Evolutionary conservation across 805 yeast genomes (phyloP).

Genomic region (Schwanniomyces polymorphus): DNA sequence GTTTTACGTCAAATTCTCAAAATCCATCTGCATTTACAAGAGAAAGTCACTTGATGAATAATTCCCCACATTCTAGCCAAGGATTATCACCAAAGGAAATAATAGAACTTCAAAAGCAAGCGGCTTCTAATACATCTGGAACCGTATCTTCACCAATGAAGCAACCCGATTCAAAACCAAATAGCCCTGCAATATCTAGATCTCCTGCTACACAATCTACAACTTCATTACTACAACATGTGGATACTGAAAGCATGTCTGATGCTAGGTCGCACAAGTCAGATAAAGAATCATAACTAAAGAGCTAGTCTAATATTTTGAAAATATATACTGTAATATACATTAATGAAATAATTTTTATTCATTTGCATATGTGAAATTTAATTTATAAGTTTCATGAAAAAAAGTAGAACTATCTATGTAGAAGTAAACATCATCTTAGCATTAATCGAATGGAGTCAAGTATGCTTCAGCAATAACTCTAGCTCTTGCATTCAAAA

Average conservation of each 20-base stretch:
- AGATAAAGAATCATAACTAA: neutral
- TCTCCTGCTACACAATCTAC: slow-evolving; percentile 12
- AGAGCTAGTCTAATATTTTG: neutral
- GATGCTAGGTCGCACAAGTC: slow-evolving; percentile 1
- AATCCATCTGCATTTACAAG: slow-evolving; percentile 11
- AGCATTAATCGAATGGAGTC: slow-evolving; percentile 67
- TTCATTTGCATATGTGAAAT: neutral
- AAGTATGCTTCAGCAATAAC: slow-evolving; percentile 95
- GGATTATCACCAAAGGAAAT: slow-evolving; percentile 31
- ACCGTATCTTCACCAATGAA: neutral
- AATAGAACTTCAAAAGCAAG: slow-evolving; percentile 17
- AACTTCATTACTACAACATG: slow-evolving; percentile 3
- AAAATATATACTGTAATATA: neutral
- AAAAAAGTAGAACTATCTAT: neutral
- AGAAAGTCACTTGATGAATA: slow-evolving; percentile 16
- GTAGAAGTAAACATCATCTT: neutral
- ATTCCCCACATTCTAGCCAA: slow-evolving; percentile 27
- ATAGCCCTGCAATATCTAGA: slow-evolving; percentile 16
- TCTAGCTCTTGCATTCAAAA: slow-evolving; percentile 95
- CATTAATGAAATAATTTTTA: neutral
- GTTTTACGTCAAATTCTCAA: slow-evolving; percentile 11
- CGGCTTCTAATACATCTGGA: neutral
- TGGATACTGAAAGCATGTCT: slow-evolving; percentile 2
- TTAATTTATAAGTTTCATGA: neutral
- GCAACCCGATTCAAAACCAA: slow-evolving; percentile 11